Base-by-base conservation (phyloP, 2,329 filamentous ascomycete genomes). In the Clarireedia monteithiana region DNA sequence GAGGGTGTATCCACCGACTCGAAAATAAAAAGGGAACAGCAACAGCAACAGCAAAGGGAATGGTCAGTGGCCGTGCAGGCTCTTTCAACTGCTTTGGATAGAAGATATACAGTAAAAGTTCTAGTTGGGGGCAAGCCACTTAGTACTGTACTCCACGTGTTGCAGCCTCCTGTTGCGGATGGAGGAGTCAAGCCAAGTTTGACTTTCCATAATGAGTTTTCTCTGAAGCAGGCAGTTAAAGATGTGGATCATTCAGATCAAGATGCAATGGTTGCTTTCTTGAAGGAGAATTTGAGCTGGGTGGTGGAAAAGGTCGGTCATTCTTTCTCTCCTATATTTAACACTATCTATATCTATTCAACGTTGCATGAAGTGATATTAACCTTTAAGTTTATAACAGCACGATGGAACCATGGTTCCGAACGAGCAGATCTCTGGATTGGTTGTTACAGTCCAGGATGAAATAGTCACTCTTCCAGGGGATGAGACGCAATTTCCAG, bases 241-340 rank as follows among this genome's bases (percentile, higher is more conserved):
- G 46, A 23, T 12, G 49, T 55, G 30, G 55, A 63, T 44, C 42
- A 36, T 1, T 44, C 55, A 26, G 53, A 66, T 50, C 44, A 58
- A 12, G 7, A 44, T 2, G 54, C 24, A 7, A 57, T 63, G 23
- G 58, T 45, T 5, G 12, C 49, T 20, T 67, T 51, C 36, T 48
- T 69, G 52, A 60, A 59, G 50, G 34, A 57, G 15, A 60, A 61
- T 50, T 40, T 68, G 39, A 34, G 62, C 5, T 68, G 66, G 65
- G 53, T 55, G 17, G 58, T 66, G 15, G 61, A 68, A 23, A 63
- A 62, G 59, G 66, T 67, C 20, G 2, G 20, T 51, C 48, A 59
- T 57, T 50, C 23, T 5, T 26, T 12, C 48, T 45, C 10, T 34
- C 10, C 12, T 34, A 34, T 34, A 4, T 12, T 34, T 12, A 12